A percentile compares a stretch with the other conserved stretches of the same genome.
phyloP scores from a whole-genome alignment of 129 eudicot genomes.

The Artemisia argyi region DNA sequence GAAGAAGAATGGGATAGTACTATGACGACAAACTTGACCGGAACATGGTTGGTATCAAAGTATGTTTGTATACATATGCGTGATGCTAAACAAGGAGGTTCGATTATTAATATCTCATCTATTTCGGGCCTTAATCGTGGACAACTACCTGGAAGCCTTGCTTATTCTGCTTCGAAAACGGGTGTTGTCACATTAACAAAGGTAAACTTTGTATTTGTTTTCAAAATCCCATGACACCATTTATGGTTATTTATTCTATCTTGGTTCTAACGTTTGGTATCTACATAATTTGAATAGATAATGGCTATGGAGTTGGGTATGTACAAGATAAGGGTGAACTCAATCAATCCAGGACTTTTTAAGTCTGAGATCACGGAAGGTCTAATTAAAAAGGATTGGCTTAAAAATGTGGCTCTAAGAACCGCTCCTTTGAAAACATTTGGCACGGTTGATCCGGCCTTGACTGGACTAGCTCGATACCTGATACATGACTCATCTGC shows the following conservation, averaged over 20 bases:
- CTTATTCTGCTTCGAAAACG: slow-evolving; percentile 66
- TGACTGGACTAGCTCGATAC: slow-evolving; percentile 59
- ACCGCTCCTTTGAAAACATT: slow-evolving; percentile 55
- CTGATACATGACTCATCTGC: slow-evolving; percentile 63
- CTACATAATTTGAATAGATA: slow-evolving; percentile 35
- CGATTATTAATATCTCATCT: slow-evolving; percentile 69
- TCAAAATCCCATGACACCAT: neutral
- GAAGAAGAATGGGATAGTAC: slow-evolving; percentile 74
- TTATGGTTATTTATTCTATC: neutral
- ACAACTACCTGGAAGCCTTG: slow-evolving; percentile 59
- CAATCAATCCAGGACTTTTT: slow-evolving; percentile 72
- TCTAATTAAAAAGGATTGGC: slow-evolving; percentile 64
- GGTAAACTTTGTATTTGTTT: slow-evolving; percentile 15
- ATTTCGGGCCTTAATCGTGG: slow-evolving; percentile 81
- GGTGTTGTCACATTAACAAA: slow-evolving; percentile 57
- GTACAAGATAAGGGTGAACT: slow-evolving; percentile 74
- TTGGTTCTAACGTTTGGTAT: neutral
- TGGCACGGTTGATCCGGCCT: slow-evolving; percentile 64
- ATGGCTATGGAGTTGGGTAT: slow-evolving; percentile 80
- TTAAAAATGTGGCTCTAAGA: slow-evolving; percentile 51
- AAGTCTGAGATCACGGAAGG: slow-evolving; percentile 79
- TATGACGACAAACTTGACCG: slow-evolving; percentile 56
- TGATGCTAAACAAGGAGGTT: slow-evolving; percentile 65
- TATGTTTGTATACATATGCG: slow-evolving; percentile 65
- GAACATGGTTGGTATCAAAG: slow-evolving; percentile 54